Base-by-base conservation (phyloP, 1,284 basidiomycete genomes). In the Puccinia triticina region DNA sequence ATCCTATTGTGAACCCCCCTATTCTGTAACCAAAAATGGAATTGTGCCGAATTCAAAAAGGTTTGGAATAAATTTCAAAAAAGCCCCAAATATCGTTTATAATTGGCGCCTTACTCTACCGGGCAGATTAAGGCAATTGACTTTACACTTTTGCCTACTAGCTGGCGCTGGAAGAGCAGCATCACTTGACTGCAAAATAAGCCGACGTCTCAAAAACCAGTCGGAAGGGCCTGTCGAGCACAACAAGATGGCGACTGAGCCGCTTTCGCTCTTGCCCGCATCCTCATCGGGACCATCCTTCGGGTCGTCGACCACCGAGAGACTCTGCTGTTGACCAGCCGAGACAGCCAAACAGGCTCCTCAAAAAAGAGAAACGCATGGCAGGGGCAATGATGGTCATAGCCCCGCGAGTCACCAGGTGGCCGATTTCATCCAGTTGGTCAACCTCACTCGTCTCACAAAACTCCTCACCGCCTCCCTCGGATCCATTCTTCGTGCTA, bases 161-260 rank as follows among this genome's bases (percentile, higher is more conserved):
- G n/a, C n/a, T n/a, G 72, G 32, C 26, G 8, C 18, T 75, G n/a
- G 72, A 75, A 57, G 34, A 32, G 26, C 37, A 26, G 23, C 57
- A 55, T 43, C 53, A 75, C 32, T 75, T 53, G 32, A 75, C 72
- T 40, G 72, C 72, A 16, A 53, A 53, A 40, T 26, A 75, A 26
- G 72, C 72, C 26, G 72, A 75, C 23, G 3, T 75, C 21, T 75
- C 53, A 75, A 75, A 23, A 34, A 75, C n/a, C 46, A 37, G 37
- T 75, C 57, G 21, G 72, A 75, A 53, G 48, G 48, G 34, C 57
- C 57, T 75, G 37, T 55, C 26, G 69, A 71, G 43, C 69, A 71
- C 1, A 71, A 50, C 43, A 71, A 71, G 69, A 14, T 71, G n/a
- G 69, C 69, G 23, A 34, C n/a, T n/a, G 43, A 71, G 43, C 43